Base-by-base conservation (phyloP, 352 stramenopile species). In the Phytophthora fragariae region DNA sequence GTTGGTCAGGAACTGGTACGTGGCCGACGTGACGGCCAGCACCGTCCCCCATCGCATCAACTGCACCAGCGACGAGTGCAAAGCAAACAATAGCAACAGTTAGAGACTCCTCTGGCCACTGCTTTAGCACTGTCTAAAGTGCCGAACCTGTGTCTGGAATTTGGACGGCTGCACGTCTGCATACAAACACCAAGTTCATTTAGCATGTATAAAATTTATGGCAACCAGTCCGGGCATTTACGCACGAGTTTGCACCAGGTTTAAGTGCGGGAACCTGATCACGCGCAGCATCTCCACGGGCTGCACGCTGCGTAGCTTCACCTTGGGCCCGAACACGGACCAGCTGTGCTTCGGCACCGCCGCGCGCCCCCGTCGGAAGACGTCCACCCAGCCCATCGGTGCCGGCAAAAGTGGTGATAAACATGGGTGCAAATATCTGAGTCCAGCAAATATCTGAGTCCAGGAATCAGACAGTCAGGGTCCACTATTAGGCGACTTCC, bases 1-100 rank as follows among this genome's bases (percentile, higher is more conserved):
- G 64, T 92, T 92, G 19, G 77, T 91, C 41, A 89, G 53, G 61
- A 92, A 92, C 70, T 92, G 85, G 55, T 91, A 91, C 46, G 78
- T 65, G 21, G 85, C 85, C 44, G 85, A 77, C 0, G 72, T 69
- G 35, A 89, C 76, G 5, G 68, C 80, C 35, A 90, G 66, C 56
- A 72, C 70, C 5, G 72, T 53, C 4, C 80, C 76, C 79, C 74
- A 87, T 14, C 81, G 67, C 68, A 85, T 73, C 21, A 90, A 50
- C 80, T 86, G 65, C 15, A 60, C 58, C 14, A 47, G 35, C 15
- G 2, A 61, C 1, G 53, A 27, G 1, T 1, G 24, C 24, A 27
- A 27, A 27, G 24, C 24, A 27, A 41, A 41, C 35, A 41, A 41
- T 9, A 41, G 35, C 35, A 41, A 41, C 35, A 41, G 46, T 62